Evolutionary conservation across 1,284 basidiomycete genomes (phyloP).

Genomic region (Cutaneotrichosporon sp.): DNA sequence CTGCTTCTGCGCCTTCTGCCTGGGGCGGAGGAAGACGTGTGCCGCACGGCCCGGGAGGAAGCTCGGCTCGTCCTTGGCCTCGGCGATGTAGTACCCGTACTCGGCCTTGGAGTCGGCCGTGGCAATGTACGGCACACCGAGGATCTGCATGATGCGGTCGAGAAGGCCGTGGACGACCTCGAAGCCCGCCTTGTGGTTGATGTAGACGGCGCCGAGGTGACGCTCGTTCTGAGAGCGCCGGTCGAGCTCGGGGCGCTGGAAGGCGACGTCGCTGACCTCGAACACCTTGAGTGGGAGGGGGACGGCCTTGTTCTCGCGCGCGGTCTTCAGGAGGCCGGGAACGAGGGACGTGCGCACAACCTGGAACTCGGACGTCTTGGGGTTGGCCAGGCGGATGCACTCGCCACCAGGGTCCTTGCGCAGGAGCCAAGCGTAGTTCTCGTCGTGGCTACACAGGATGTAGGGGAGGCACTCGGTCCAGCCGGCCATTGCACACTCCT

Average conservation of each 20-base stretch:
- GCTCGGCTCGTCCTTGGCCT: slow-evolving; percentile 77
- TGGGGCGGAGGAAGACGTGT: slow-evolving; percentile 77
- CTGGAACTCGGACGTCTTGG: slow-evolving; percentile 96
- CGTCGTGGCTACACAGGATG: slow-evolving; percentile 97
- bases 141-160: slow-evolving; percentile 90
- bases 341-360: slow-evolving; percentile 93
- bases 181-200: slow-evolving; percentile 94
- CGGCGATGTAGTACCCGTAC: slow-evolving; percentile 88
- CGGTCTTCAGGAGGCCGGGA: slow-evolving; percentile 92
- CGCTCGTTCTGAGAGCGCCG: slow-evolving; percentile 83
- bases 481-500: slow-evolving; percentile 89
- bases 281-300: slow-evolving; percentile 90
- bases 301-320: slow-evolving; percentile 94
- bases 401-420: slow-evolving; percentile 74
- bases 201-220: slow-evolving; percentile 87
- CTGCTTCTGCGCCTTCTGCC: slow-evolving; percentile 50
- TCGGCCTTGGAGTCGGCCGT: slow-evolving; percentile 60
- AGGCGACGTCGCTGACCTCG: slow-evolving; percentile 88
- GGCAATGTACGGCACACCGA: slow-evolving; percentile 79
- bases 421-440: slow-evolving; percentile 94
- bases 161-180: slow-evolving; percentile 94
- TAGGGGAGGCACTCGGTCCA: slow-evolving; percentile 95
- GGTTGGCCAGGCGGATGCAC: slow-evolving; percentile 91
- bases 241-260: slow-evolving; percentile 77
- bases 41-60: slow-evolving; percentile 96